These are phyloP conservation scores for Lachnellula hyalina DNA, from an alignment of 2,329 filamentous ascomycete genomes.

Conservation along the genomic window DNA sequence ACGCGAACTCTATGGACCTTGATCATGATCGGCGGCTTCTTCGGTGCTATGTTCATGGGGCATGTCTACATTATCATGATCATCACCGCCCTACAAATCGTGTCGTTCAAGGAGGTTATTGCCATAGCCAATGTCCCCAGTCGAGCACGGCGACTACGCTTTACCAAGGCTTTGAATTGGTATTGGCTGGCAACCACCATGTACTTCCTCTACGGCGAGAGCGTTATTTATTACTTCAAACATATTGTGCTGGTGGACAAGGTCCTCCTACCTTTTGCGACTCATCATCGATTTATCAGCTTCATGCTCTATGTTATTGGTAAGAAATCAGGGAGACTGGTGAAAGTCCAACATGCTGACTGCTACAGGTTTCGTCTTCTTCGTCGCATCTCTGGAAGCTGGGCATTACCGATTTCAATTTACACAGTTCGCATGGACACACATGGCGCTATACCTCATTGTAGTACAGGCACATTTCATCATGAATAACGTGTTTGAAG, in stretches of 20 bases:
- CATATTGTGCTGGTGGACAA: slow-evolving; percentile 94
- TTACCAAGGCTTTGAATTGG: slow-evolving; percentile 97
- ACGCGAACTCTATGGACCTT: slow-evolving; percentile 97
- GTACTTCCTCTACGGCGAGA: slow-evolving; percentile 99
- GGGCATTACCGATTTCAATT: slow-evolving; percentile 98
- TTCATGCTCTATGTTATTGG: slow-evolving; percentile 97
- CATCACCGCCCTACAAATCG: slow-evolving; percentile 88
- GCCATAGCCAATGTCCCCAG: slow-evolving; percentile 94
- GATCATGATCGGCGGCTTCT: slow-evolving; percentile 94
- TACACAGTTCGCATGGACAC: slow-evolving; percentile 98
- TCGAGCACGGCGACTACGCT: slow-evolving; percentile 80
- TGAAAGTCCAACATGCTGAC: slow-evolving; percentile 24
- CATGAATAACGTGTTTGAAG: slow-evolving; percentile 99
- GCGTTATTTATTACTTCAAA: slow-evolving; percentile 99
- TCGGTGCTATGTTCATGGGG: slow-evolving; percentile 85
- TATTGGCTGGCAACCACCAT: slow-evolving; percentile 98
- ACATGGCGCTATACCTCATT: slow-evolving; percentile 97
- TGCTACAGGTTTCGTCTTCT: slow-evolving; percentile 84
- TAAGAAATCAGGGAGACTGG: slow-evolving; percentile 39
- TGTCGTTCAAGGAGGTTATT: slow-evolving; percentile 99
- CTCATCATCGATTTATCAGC: slow-evolving; percentile 97
- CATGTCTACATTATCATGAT: slow-evolving; percentile 96
- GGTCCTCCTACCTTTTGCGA: slow-evolving; percentile 86
- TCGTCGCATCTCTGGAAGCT: slow-evolving; percentile 89
- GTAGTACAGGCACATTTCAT: slow-evolving; percentile 98